Percentiles rank a stretch among this genome's conserved stretches.
These are phyloP conservation scores for Cicer arietinum DNA, from an alignment of 306 rosid genomes.

Conservation along the genomic window DNA sequence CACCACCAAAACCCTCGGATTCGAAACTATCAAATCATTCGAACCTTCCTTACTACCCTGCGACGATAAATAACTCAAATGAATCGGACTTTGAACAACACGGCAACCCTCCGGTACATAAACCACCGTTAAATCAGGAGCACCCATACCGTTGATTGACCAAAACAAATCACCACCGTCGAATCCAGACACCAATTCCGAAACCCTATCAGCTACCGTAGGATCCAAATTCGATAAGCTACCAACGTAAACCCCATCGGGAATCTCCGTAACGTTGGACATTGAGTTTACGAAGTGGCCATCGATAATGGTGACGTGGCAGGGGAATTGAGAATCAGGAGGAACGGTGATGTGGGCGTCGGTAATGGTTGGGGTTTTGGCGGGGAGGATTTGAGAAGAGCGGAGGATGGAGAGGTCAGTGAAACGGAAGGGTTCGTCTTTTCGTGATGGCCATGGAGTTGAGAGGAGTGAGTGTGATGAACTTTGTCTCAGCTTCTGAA, in stretches of 20 bases:
- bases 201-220: constrained; percentile 48
- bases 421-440: constrained; percentile 90
- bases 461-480: constrained; percentile 76
- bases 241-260: constrained; percentile 71
- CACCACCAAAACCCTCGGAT: constrained; percentile 85
- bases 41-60: constrained; percentile 54
- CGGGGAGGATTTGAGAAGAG: constrained; percentile 68
- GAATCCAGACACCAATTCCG: constrained; percentile 45
- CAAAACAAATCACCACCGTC: constrained; percentile 76
- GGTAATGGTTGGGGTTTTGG: constrained; percentile 47
- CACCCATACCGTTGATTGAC: constrained; percentile 90
- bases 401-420: constrained; percentile 81
- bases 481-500: constrained; percentile 68
- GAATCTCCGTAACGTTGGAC: constrained; percentile 53
- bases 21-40: constrained; percentile 61
- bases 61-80: constrained; percentile 59
- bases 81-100: constrained; percentile 68
- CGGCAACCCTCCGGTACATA: constrained; percentile 77
- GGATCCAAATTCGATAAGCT: not conserved
- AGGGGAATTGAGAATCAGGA: constrained; percentile 48
- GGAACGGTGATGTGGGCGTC: not conserved
- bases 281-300: constrained; percentile 51
- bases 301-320: constrained; percentile 55
- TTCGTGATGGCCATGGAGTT: constrained; percentile 89
- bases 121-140: constrained; percentile 80